Conservation (phyloP, 139 green algal species). For the Chlorella sp. region DNA sequence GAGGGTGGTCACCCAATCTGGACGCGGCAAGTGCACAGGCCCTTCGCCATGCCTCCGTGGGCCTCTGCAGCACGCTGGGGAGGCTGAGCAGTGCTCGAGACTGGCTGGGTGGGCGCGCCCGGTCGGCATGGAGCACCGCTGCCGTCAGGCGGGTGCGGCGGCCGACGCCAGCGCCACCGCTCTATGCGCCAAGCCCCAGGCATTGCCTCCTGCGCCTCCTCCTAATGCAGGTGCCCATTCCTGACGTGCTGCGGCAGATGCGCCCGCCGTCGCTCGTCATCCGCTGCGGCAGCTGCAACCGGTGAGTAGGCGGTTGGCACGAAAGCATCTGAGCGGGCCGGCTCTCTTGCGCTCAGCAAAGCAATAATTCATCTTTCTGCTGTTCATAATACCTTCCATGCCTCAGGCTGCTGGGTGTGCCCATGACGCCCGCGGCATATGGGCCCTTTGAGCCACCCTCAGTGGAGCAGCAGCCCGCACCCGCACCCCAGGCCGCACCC, state of each 20-base stretch:
- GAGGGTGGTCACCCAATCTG: no score
- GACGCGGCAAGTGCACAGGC: background rate
- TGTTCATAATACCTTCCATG: background rate
- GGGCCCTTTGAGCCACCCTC: background rate
- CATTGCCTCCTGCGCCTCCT: background rate
- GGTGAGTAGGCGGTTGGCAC: background rate
- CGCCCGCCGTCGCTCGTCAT: background rate
- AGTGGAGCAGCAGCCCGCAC: no score
- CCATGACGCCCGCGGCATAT: background rate
- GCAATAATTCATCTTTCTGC: background rate
- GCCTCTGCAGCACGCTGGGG: background rate
- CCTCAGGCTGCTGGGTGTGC: constrained; percentile 1
- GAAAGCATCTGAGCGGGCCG: background rate
- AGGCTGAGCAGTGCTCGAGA: background rate
- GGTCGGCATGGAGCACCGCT: no score
- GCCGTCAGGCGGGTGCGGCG: no score
- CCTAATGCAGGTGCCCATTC: constrained; percentile 2
- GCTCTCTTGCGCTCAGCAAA: background rate
- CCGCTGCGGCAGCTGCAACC: background rate
- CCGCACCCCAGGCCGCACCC: no score
- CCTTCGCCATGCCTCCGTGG: background rate
- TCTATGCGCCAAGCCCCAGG: no score
- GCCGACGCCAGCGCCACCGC: background rate
- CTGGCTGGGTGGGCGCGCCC: background rate
- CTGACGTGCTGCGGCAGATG: background rate